phyloP scores from a whole-genome alignment of 2,329 filamentous ascomycete species.

The Fonsecaea nubica region DNA sequence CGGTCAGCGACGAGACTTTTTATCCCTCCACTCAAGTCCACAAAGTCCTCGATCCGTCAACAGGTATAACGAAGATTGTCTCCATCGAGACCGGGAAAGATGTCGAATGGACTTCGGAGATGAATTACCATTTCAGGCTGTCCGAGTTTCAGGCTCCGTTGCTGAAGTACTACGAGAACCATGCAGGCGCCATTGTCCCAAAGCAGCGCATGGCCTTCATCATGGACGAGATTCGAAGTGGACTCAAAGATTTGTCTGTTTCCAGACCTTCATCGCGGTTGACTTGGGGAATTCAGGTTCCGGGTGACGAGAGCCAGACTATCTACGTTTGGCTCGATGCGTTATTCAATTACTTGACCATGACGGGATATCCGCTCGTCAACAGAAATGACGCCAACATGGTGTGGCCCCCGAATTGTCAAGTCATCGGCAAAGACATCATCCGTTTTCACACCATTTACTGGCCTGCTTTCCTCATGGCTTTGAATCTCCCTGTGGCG shows the following conservation, averaged over 20 bases:
- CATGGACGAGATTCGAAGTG: slow-evolving; percentile 74
- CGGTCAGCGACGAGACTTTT: slow-evolving; percentile 94
- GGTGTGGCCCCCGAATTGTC: slow-evolving; percentile 89
- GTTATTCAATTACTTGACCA: slow-evolving; percentile 90
- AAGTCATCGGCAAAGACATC: slow-evolving; percentile 96
- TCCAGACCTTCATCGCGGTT: slow-evolving; percentile 80
- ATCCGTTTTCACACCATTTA: slow-evolving; percentile 94
- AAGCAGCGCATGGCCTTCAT: slow-evolving; percentile 76
- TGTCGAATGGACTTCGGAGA: slow-evolving; percentile 93
- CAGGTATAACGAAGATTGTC: slow-evolving; percentile 79
- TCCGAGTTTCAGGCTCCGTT: slow-evolving; percentile 81
- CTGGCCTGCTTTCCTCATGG: slow-evolving; percentile 96
- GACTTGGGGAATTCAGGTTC: slow-evolving; percentile 87
- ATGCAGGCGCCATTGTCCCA: slow-evolving; percentile 80
- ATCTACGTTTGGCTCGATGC: slow-evolving; percentile 99
- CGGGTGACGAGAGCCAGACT: slow-evolving; percentile 81
- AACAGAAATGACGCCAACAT: slow-evolving; percentile 67
- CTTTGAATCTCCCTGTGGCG: slow-evolving; percentile 78
- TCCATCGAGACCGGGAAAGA: slow-evolving; percentile 87
- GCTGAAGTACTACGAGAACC: slow-evolving; percentile 77
- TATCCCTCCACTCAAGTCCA: slow-evolving; percentile 81
- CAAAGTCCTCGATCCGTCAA: slow-evolving; percentile 75
- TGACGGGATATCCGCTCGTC: slow-evolving; percentile 78
- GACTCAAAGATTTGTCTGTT: slow-evolving; percentile 85
- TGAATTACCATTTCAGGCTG: slow-evolving; percentile 92